A percentile compares a stretch with the other conserved stretches of the same genome.
Conservation (phyloP, 176 grass and related monocot species). For the Areca catechu region DNA sequence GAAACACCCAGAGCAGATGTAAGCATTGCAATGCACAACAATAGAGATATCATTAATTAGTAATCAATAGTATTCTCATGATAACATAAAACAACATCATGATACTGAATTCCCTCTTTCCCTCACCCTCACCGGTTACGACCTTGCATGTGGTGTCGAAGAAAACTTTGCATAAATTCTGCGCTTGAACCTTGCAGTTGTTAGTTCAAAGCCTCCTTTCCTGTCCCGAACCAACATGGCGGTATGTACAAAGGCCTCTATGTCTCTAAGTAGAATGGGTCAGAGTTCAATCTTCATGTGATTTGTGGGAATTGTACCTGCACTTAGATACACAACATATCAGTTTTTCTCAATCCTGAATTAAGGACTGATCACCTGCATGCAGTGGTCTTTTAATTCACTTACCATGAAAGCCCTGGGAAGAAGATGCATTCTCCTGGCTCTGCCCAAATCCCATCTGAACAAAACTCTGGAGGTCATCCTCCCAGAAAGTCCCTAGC, state of each 20-base stretch:
- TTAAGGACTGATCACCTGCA: too few species aligned
- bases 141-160: neutral
- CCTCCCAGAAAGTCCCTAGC: constrained; percentile 48
- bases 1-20: neutral
- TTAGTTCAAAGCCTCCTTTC: constrained; percentile 10
- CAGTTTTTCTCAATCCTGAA: too few species aligned
- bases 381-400: neutral
- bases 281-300: constrained; percentile 17
- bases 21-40: neutral
- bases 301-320: constrained; percentile 6
- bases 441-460: constrained; percentile 54
- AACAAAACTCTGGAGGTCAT: constrained; percentile 64
- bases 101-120: neutral
- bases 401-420: constrained; percentile 2
- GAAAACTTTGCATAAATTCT: neutral
- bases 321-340: too few species aligned
- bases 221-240: neutral
- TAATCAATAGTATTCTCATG: constrained; percentile 3
- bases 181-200: neutral
- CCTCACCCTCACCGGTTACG: neutral
- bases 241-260: constrained; percentile 15
- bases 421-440: constrained; percentile 1
- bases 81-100: constrained; percentile 1
- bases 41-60: neutral
- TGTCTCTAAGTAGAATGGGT: constrained; percentile 16